Conservation (phyloP, 768 basidiomycete genomes). For the Gautieria morchelliformis region DNA sequence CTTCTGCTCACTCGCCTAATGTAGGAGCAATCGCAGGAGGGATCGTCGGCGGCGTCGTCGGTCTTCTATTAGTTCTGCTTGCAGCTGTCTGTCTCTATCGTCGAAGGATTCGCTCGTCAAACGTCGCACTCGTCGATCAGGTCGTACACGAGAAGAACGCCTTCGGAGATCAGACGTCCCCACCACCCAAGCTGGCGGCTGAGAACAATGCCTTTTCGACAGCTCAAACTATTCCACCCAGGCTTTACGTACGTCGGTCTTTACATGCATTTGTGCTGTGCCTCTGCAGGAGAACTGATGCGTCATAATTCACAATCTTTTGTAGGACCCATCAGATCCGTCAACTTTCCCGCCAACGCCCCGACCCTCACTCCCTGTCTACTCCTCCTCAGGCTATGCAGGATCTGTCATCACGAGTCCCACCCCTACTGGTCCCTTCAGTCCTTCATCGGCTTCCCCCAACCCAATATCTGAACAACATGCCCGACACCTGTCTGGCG, state of each 20-base stretch:
- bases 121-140: background rate
- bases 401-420: background rate
- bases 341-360: constrained; percentile 28
- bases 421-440: background rate
- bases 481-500: background rate
- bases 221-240: constrained; percentile 1
- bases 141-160: background rate
- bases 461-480: background rate
- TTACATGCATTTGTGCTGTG: background rate
- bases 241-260: constrained; percentile 15
- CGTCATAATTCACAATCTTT: no score
- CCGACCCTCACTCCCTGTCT: background rate
- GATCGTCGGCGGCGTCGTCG: constrained; percentile 37
- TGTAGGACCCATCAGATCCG: constrained; percentile 28
- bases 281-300: background rate
- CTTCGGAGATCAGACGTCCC: constrained; percentile 9
- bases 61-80: background rate
- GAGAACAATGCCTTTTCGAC: background rate
- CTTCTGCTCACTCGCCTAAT: constrained; percentile 12
- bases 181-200: constrained; percentile 14
- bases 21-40: constrained; percentile 58
- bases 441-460: background rate
- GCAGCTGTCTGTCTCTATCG: constrained; percentile 20
- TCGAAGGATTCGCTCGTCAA: background rate
- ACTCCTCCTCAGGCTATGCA: background rate